Evolutionary conservation across 2,329 filamentous ascomycete species (phyloP), one percentile per base, ranked within the genome.

Genomic region (Stachybotrys chartarum): DNA sequence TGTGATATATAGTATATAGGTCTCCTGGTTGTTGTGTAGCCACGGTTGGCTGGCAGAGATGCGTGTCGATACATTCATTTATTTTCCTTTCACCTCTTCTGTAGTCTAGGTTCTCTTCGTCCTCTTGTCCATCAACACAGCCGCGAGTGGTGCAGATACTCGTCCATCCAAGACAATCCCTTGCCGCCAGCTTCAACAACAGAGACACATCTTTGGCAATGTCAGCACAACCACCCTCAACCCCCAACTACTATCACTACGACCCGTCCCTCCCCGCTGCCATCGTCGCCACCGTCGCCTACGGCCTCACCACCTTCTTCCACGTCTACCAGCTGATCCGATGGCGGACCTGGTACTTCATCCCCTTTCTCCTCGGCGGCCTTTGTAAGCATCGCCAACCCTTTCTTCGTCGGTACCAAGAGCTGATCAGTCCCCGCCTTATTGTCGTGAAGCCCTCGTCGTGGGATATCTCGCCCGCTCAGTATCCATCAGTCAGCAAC

Each of bases 301-400:
- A 78, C 58, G 58, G 61, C 62, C 7, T 16, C 18, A 48, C 74
- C 8, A 68, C 72, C 0, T 30, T 62, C 0, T 42, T 70, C 0
- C 76, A 78, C 57, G 50, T 62, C n/a, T 72, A 64, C 24, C 73
- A 74, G 52, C 56, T 78, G 17, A 39, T 74, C 35, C 63, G 61
- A 47, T 64, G 67, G 1, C 65, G 71, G 50, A 75, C 75, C 3
- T 80, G 76, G 75, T 81, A 76, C 63, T 74, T 78, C 61, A 73
- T 77, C 1, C 74, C 78, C 0, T 75, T 82, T 45, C 59, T 76
- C 5, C 64, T 81, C n/a, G 78, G 79, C 6, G 74, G 75, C 17
- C 51, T 74, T n/a, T 76, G 76, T 79, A 69, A 60, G 68, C 17
- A 16, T 30, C 1, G 5, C 10, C 2, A 3, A 4, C 49, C 5